Base-by-base conservation (phyloP, 331 rosid species). In the Rosa hybrid region DNA sequence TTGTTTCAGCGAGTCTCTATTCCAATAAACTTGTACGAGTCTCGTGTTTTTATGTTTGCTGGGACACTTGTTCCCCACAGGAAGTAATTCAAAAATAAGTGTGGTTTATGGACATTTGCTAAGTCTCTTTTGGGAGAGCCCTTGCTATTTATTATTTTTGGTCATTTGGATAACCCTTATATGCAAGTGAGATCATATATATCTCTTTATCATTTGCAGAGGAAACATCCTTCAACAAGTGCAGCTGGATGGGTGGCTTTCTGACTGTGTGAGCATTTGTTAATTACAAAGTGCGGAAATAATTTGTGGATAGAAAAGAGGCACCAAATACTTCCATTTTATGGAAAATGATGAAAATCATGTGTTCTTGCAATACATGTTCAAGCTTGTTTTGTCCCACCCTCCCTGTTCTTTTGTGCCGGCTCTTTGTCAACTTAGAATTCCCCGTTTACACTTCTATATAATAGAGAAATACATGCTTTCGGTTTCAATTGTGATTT, bases 191-290 rank as follows among this genome's bases (percentile, higher is more conserved):
- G 12, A 46, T 73, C 65, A 0, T 39, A 74, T 11, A 21, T 41
- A 60, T 72, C 42, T 79, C 38, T 27, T 80, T 39, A 16, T 62
- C 17, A 48, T 49, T 79, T 86, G 81, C 98, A 96, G 99, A 91
- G 80, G 83, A 93, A 81, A 77, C 94, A 89, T 81, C 99, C 98
- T 6, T 80, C 91, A 1, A 67, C 91, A 12, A 82, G 87, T 7
- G 98, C 97, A 62, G 89, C 94, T 67, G 99, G 99, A 88, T 96
- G 99, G 99, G 97, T 94, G 25, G 99, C 99, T 63, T 96, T 96
- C 89, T 91, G 91, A 94, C 77, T 86, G 82, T 86, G 80, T 82
- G 87, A 86, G 87, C 86, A 81, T 87, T 76, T 83, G 78, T 78
- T 83, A 70, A 83, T 84, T 74, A 76, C 39, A 45, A 41, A 69